A percentile compares a stretch with the other conserved stretches of the same genome.
These are phyloP conservation scores for Leccinum arenicola DNA, from an alignment of 768 basidiomycete species.

Conservation along the genomic window DNA sequence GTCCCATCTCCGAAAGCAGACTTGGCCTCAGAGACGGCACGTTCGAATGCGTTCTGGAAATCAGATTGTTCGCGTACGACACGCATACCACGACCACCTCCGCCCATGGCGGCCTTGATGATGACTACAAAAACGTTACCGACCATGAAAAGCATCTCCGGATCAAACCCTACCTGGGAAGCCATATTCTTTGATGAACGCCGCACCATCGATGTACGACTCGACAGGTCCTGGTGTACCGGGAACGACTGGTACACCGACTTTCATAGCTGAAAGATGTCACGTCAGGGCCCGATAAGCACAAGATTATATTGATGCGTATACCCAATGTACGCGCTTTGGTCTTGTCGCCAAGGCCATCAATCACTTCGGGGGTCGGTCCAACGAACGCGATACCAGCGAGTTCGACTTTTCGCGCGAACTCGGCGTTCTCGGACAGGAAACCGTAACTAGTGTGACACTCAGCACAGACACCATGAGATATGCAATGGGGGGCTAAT, in stretches of 20 bases:
- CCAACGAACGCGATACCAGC: conserved; percentile 98
- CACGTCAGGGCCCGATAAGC: conserved; percentile 1
- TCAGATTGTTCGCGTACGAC: conserved; percentile 93
- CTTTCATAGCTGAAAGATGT: conserved; percentile 64
- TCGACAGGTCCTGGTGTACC: conserved; percentile 95
- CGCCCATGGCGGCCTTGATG: conserved; percentile 99
- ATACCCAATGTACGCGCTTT: conserved; percentile 88
- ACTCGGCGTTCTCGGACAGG: conserved; percentile 93
- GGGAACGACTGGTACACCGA: conserved; percentile 94
- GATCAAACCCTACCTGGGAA: conserved; percentile 68
- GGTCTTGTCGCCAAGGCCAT: conserved; percentile 97
- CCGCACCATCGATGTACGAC: conserved; percentile 71
- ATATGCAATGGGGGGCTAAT: conserved; percentile 16
- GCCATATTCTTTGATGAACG: conserved; percentile 94
- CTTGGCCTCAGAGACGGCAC: conserved; percentile 93
- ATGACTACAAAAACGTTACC: conserved; percentile 58
- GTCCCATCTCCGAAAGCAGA: conserved; percentile 98
- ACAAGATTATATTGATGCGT: conserved; percentile 7
- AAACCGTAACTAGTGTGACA: conserved; percentile 78
- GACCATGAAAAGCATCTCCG: not conserved
- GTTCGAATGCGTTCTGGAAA: conserved; percentile 85
- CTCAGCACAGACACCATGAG: conserved; percentile 4
- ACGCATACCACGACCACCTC: conserved; percentile 98
- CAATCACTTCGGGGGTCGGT: conserved; percentile 93
- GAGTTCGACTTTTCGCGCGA: conserved; percentile 97